Conservation (phyloP, 768 basidiomycete genomes). For the Suillus bovinus region DNA sequence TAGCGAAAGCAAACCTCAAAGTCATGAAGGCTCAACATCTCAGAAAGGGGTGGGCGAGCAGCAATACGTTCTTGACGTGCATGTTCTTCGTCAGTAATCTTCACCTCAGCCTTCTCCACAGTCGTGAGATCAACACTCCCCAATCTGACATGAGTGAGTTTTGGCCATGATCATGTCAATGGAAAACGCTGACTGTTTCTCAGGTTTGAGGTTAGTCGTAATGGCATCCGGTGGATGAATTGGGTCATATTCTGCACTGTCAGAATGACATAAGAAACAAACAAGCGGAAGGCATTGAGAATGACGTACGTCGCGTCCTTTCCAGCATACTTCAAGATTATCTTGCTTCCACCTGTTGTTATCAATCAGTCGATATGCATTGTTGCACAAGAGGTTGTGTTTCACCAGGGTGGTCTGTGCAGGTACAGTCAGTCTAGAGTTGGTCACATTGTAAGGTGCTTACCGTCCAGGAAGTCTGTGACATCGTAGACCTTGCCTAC, state of each 20-base stretch:
- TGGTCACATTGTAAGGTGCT: constrained; percentile 37
- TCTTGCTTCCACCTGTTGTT: constrained; percentile 65
- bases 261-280: not conserved
- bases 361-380: constrained; percentile 20
- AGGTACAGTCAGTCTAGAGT: constrained; percentile 30
- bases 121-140: constrained; percentile 70
- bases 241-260: constrained; percentile 71
- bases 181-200: constrained; percentile 61
- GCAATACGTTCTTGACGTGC: constrained; percentile 58
- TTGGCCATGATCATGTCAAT: not conserved
- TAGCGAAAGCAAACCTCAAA: constrained; percentile 61
- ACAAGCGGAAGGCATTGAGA: constrained; percentile 13
- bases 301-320: constrained; percentile 75
- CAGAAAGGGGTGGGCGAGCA: constrained; percentile 66
- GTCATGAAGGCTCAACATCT: constrained; percentile 87
- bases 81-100: constrained; percentile 69
- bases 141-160: constrained; percentile 38
- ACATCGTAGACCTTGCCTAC: constrained; percentile 72
- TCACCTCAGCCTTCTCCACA: constrained; percentile 59
- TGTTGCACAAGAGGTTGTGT: not conserved
- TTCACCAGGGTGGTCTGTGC: constrained; percentile 3
- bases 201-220: constrained; percentile 65
- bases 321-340: constrained; percentile 84
- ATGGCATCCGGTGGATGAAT: constrained; percentile 84
- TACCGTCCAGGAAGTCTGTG: constrained; percentile 67